Conservation (phyloP, 306 rosid genomes). For the Quercus rubra region DNA sequence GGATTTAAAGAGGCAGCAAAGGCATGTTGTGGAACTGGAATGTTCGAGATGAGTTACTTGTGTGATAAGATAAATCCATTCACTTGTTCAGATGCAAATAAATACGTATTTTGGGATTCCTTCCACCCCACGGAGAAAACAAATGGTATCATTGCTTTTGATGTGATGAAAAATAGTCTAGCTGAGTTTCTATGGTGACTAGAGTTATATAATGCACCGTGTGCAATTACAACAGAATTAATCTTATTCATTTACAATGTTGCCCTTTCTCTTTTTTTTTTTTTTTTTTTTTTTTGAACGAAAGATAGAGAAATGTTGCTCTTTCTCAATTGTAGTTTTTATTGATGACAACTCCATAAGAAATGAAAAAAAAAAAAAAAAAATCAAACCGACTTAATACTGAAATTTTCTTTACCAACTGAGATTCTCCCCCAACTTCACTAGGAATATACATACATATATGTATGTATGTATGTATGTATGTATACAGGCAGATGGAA, state of each 20-base stretch:
- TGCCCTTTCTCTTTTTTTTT: not conserved
- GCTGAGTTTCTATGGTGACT: conserved; percentile 25
- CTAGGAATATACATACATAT: not conserved
- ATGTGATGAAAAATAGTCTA: conserved; percentile 30
- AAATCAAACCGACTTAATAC: not conserved
- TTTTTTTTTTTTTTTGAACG: too few relatives aligned
- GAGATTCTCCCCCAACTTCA: not conserved
- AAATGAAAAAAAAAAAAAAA: not conserved
- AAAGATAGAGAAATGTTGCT: not conserved
- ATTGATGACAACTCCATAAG: not conserved
- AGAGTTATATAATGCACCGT: not conserved
- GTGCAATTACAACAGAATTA: not conserved
- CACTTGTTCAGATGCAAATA: conserved; percentile 53
- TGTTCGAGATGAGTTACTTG: conserved; percentile 45
- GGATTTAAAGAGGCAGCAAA: conserved; percentile 39
- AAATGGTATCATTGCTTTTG: conserved; percentile 39
- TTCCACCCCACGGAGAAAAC: conserved; percentile 57
- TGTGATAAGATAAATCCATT: conserved; percentile 35
- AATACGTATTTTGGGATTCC: conserved; percentile 59
- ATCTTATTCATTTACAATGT: not conserved
- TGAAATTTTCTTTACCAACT: not conserved
- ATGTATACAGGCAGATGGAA: too few relatives aligned
- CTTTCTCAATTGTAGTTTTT: not conserved
- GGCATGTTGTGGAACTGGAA: conserved; percentile 50
- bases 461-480: too few relatives aligned